A percentile compares a stretch with the other conserved stretches of the same genome.
Evolutionary conservation across 2,329 filamentous ascomycete species (phyloP).

Genomic region (Rhytidhysteron rufulum): DNA sequence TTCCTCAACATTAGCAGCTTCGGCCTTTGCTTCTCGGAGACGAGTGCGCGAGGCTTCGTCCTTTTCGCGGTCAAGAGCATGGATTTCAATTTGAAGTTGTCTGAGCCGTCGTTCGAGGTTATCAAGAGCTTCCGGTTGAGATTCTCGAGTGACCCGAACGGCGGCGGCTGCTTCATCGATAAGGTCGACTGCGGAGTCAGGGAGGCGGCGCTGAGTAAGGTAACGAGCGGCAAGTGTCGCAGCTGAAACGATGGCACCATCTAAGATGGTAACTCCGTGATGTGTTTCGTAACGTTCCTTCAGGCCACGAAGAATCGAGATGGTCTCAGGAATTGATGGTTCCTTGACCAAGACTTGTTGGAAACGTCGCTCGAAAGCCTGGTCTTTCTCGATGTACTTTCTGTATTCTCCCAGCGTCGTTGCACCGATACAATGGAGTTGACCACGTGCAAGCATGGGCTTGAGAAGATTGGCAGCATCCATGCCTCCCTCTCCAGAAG

Average conservation of each 20-base stretch:
- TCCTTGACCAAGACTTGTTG: slow-evolving; percentile 98
- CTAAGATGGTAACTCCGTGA: slow-evolving; percentile 94
- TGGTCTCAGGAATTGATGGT: slow-evolving; percentile 79
- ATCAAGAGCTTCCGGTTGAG: slow-evolving; percentile 92
- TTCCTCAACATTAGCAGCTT: slow-evolving; percentile 91
- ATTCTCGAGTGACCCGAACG: slow-evolving; percentile 93
- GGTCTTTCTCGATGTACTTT: slow-evolving; percentile 28
- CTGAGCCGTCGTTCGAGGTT: slow-evolving; percentile 85
- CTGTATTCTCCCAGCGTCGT: slow-evolving; percentile 56
- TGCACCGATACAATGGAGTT: slow-evolving; percentile 96
- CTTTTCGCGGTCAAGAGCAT: slow-evolving; percentile 88
- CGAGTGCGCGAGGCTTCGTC: slow-evolving; percentile 87
- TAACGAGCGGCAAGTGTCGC: slow-evolving; percentile 93
- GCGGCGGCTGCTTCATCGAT: slow-evolving; percentile 95
- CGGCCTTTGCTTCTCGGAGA: slow-evolving; percentile 76
- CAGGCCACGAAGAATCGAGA: slow-evolving; percentile 95
- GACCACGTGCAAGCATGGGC: slow-evolving; percentile 94
- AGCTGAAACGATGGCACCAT: slow-evolving; percentile 85
- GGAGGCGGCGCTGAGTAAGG: slow-evolving; percentile 82
- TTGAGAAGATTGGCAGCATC: slow-evolving; percentile 97
- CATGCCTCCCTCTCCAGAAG: slow-evolving; percentile 95
- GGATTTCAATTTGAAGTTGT: slow-evolving; percentile 95
- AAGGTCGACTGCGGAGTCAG: slow-evolving; percentile 93
- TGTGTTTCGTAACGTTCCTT: slow-evolving; percentile 99
- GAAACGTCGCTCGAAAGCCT: slow-evolving; percentile 96